These are phyloP conservation scores for Phytopythium litorale DNA, from an alignment of 352 stramenopile species.

Conservation along the genomic window DNA sequence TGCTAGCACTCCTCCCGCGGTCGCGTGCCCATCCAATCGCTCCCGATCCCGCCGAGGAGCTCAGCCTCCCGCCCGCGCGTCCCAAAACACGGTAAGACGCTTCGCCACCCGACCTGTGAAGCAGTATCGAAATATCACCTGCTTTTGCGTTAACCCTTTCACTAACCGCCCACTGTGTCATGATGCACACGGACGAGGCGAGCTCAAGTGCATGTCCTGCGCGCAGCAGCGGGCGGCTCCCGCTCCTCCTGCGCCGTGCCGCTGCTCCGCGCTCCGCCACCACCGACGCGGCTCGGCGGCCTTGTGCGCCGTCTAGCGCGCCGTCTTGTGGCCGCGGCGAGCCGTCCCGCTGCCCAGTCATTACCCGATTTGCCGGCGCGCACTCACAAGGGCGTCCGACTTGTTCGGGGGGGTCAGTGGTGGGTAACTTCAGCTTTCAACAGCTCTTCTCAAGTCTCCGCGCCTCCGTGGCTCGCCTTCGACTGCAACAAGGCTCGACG, in stretches of 20 bases:
- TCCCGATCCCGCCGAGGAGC: background rate
- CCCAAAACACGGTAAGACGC: background rate
- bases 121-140: background rate
- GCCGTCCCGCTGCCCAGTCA: conserved; percentile 4
- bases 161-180: background rate
- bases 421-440: conserved; percentile 1
- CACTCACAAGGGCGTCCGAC: conserved; percentile 9
- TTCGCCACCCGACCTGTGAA: background rate
- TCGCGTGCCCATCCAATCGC: background rate
- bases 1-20: background rate
- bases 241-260: background rate
- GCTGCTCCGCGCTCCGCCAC: background rate
- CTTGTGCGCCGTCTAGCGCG: background rate
- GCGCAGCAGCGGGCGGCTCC: conserved; percentile 1
- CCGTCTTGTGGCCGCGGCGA: background rate
- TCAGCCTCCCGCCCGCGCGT: background rate
- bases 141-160: background rate
- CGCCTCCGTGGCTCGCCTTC: background rate
- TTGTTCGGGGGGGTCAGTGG: conserved; percentile 8
- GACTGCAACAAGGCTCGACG: background rate
- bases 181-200: background rate
- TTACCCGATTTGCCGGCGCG: conserved; percentile 20
- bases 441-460: background rate
- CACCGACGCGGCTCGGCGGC: background rate
- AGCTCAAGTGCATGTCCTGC: background rate